Evolutionary conservation across 2,329 filamentous ascomycete species (phyloP).

Genomic region (Penicillium sp.): DNA sequence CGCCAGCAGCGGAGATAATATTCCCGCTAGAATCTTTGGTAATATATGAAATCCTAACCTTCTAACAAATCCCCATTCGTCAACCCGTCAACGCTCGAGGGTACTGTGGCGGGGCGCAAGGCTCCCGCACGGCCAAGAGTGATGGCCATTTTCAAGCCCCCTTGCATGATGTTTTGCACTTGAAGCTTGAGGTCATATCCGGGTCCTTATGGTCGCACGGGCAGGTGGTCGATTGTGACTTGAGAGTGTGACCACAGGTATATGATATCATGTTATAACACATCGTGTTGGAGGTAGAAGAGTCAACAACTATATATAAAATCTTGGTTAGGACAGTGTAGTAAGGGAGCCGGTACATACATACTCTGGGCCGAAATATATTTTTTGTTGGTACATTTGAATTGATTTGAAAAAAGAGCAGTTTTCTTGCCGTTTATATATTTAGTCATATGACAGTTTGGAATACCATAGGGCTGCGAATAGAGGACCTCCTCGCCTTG

Average conservation of each 20-base stretch:
- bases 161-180: background rate
- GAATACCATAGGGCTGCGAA: background rate
- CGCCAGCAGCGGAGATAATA: background rate
- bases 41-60: background rate
- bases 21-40: background rate
- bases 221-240: background rate
- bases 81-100: background rate
- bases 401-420: no score
- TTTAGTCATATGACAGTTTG: background rate
- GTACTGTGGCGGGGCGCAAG: background rate
- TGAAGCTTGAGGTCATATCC: background rate
- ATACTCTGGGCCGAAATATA: background rate
- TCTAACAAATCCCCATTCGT: background rate
- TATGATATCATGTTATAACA: background rate
- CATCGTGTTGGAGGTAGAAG: background rate
- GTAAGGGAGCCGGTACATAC: background rate
- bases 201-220: fast-evolving
- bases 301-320: background rate
- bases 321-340: background rate
- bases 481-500: background rate
- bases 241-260: background rate
- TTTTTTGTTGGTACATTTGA: background rate
- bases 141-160: background rate
- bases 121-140: background rate
- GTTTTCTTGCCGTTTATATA: background rate